A percentile compares a stretch with the other conserved stretches of the same genome.
phyloP scores from a whole-genome alignment of 192 early-diverging fungal species.

The Dissophora globulifera region DNA sequence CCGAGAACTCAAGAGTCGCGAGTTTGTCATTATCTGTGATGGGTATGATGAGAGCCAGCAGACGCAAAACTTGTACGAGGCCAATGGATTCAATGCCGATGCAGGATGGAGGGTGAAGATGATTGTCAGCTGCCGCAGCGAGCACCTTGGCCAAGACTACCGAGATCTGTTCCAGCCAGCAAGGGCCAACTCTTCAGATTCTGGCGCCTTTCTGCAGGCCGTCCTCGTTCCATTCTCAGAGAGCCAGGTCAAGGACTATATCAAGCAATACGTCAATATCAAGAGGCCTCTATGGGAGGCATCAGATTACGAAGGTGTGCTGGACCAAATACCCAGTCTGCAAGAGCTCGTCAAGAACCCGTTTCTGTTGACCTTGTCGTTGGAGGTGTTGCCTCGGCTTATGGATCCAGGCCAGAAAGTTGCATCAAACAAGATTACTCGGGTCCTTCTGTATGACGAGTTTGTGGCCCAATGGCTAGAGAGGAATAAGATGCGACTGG shows the following conservation, averaged over 20 bases:
- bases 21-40: conserved; percentile 10
- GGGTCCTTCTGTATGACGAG: too few relatives aligned
- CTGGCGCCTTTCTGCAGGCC: neutral
- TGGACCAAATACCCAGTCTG: neutral
- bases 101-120: conserved; percentile 4
- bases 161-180: neutral
- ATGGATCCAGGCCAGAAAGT: neutral
- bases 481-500: too few relatives aligned
- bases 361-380: neutral
- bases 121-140: conserved; percentile 5
- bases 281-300: neutral
- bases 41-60: conserved; percentile 4
- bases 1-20: neutral
- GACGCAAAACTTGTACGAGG: neutral
- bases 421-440: too few relatives aligned
- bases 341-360: conserved; percentile 5
- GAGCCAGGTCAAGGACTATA: neutral
- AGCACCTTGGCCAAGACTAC: conserved; percentile 1
- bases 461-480: too few relatives aligned
- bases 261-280: neutral
- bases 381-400: neutral
- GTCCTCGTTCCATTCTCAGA: neutral
- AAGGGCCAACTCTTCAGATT: neutral
- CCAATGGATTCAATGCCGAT: neutral
- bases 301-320: neutral